phyloP scores from a whole-genome alignment of 2,329 filamentous ascomycete genomes.

The Phaeomoniella chlamydospora region DNA sequence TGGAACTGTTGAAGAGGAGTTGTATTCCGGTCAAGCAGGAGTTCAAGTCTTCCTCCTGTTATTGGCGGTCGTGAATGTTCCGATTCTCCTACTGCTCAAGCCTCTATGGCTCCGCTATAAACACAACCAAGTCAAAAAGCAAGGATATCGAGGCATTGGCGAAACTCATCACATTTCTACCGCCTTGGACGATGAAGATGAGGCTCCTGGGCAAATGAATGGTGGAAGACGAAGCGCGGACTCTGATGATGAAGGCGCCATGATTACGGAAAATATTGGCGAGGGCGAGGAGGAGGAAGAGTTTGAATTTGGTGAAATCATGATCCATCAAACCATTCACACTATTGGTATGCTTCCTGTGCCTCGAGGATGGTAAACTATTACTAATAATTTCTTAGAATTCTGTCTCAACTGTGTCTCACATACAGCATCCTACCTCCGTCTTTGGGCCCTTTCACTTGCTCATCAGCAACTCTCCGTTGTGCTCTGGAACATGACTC shows the following conservation, averaged over 20 bases:
- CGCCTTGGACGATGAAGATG: constrained; percentile 79
- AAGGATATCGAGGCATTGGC: constrained; percentile 86
- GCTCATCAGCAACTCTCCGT: constrained; percentile 95
- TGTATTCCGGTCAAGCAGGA: constrained; percentile 63
- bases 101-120: constrained; percentile 90
- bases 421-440: constrained; percentile 95
- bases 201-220: constrained; percentile 46
- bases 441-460: constrained; percentile 92
- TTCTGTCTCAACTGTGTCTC: constrained; percentile 99
- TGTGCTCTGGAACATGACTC: constrained; percentile 93
- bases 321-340: constrained; percentile 99
- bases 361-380: constrained; percentile 10
- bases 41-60: constrained; percentile 70
- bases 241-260: constrained; percentile 69
- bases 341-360: constrained; percentile 23
- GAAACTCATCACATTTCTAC: constrained; percentile 69
- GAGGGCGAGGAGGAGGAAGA: constrained; percentile 76
- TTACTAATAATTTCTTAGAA: constrained; percentile 33
- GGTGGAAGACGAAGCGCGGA: constrained; percentile 51
- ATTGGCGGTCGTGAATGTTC: constrained; percentile 73
- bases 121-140: constrained; percentile 73
- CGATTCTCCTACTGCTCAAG: constrained; percentile 84
- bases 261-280: constrained; percentile 73
- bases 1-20: constrained; percentile 54
- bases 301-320: constrained; percentile 91